Evolutionary conservation across 2,329 filamentous ascomycete genomes (phyloP).

Genomic region (Cryphonectria radicalis): DNA sequence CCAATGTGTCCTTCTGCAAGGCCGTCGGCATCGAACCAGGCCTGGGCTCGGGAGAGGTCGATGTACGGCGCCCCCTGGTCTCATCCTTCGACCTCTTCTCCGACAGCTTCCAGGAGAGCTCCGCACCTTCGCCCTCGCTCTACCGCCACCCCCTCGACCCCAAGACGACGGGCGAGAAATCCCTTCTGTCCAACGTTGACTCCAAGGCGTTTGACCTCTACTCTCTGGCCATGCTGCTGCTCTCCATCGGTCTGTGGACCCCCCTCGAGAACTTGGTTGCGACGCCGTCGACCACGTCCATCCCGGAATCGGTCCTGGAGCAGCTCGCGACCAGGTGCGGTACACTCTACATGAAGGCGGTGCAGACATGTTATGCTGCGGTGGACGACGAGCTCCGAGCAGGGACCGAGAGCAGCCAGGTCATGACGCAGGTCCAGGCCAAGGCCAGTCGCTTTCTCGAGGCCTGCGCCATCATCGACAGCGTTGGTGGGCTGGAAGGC

Average conservation of each 20-base stretch:
- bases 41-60: conserved; percentile 52
- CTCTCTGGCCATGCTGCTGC: conserved; percentile 71
- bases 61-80: conserved; percentile 70
- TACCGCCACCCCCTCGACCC: conserved; percentile 72
- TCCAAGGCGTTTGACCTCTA: conserved; percentile 70
- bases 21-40: conserved; percentile 47
- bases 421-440: conserved; percentile 58
- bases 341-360: conserved; percentile 75
- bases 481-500: conserved; percentile 60
- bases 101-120: conserved; percentile 43
- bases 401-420: conserved; percentile 50
- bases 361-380: conserved; percentile 72
- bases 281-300: conserved; percentile 51
- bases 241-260: conserved; percentile 78
- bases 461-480: conserved; percentile 65
- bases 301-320: conserved; percentile 64
- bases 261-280: conserved; percentile 61
- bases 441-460: conserved; percentile 63
- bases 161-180: conserved; percentile 49
- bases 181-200: conserved; percentile 55
- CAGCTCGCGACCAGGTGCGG: conserved; percentile 71
- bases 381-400: conserved; percentile 64
- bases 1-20: conserved; percentile 69
- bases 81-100: conserved; percentile 77
- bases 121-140: conserved; percentile 44